Evolutionary conservation across 2,329 filamentous ascomycete species (phyloP), one percentile per base, ranked within the genome.

Genomic region (Exophiala xenobiotica): DNA sequence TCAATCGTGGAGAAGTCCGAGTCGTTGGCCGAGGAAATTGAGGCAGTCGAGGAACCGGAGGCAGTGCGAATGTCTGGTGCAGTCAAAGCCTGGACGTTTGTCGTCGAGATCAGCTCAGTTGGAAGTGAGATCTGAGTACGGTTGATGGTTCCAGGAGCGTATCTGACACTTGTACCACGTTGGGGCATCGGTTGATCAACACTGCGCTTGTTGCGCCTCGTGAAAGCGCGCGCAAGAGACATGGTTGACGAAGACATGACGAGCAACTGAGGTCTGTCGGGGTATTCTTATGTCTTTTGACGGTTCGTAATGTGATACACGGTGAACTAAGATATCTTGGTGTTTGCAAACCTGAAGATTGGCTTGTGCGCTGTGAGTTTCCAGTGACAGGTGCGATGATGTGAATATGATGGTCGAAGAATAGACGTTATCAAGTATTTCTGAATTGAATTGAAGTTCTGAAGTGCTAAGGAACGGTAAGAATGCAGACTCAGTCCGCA

Each of bases 81-180:
- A 66, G 92, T 92, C 78, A 96, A 96, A 6, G 90, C 90, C 48
- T 96, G 85, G 81, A 95, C 90, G 71, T 97, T 99, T 62, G 93
- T 97, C 4, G 92, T 96, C 53, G 93, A 95, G 42, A 96, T 77
- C 57, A 99, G 79, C 70, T 90, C 85, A 46, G 96, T 79, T 0
- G 93, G 93, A 2, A 79, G 82, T 1, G 93, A 99, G 67, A 99
- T 99, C 56, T 73, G 70, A 54, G 65, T 70, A 42, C 74, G 70
- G 52, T 74, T 71, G 61, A 76, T 75, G 14, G 68, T 71, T 23
- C 70, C 73, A 6, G 73, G 64, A 24, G 68, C 65, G 51, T 73
- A 74, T 60, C 70, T 71, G 51, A 68, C 63, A 54, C 73, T 72
- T n/a, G 68, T 67, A 54, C 74, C 71, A 37, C 71, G 69, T 51